A percentile compares a stretch with the other conserved stretches of the same genome.
phyloP scores from a whole-genome alignment of 768 basidiomycete species.

The Gymnopilus junonius region DNA sequence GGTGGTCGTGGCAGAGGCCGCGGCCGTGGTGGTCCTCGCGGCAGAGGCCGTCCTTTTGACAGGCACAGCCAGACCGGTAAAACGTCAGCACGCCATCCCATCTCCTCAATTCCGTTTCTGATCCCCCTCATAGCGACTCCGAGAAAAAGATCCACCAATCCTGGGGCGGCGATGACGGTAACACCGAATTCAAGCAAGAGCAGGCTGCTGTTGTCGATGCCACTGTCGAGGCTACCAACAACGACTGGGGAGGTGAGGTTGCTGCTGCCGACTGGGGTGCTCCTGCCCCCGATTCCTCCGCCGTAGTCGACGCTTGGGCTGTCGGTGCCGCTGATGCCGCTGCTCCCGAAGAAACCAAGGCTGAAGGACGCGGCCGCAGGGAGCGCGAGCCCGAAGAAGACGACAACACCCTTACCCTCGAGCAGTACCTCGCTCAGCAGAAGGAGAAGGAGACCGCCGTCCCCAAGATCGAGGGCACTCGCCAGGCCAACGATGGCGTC shows the following conservation, averaged over 20 bases:
- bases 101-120: constrained; percentile 1
- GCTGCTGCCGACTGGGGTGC: constrained; percentile 41
- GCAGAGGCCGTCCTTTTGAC: constrained; percentile 81
- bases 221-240: constrained; percentile 51
- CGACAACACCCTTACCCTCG: constrained; percentile 92
- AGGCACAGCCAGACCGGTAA: constrained; percentile 87
- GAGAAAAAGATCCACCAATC: constrained; percentile 94
- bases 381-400: constrained; percentile 81
- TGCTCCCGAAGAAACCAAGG: constrained; percentile 43
- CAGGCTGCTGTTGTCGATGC: constrained; percentile 76
- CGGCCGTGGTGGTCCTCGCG: constrained; percentile 51
- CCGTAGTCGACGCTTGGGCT: constrained; percentile 49
- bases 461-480: constrained; percentile 78
- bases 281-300: constrained; percentile 42
- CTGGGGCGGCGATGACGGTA: constrained; percentile 94
- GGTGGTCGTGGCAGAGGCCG: constrained; percentile 52
- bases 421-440: constrained; percentile 88
- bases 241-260: constrained; percentile 44
- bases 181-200: constrained; percentile 82
- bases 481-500: constrained; percentile 82
- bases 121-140: constrained; percentile 65
- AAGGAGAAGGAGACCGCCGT: constrained; percentile 63
- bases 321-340: constrained; percentile 28
- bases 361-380: constrained; percentile 45
- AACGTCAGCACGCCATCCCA: constrained; percentile 51